A percentile compares a stretch with the other conserved stretches of the same genome.
phyloP scores from a whole-genome alignment of 306 rosid species.

The Styphnolobium japonicum region DNA sequence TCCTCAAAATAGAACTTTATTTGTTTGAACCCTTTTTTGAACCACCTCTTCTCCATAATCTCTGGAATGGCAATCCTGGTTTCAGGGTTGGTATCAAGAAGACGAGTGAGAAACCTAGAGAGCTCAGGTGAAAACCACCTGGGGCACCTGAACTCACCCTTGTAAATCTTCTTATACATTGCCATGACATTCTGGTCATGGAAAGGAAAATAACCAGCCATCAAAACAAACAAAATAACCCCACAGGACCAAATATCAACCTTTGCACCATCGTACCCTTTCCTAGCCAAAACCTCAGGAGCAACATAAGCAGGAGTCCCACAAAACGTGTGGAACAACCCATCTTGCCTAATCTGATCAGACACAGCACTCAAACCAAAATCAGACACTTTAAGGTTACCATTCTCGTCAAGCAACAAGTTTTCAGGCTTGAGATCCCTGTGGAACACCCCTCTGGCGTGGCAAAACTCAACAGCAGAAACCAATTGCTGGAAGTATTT shows the following conservation, averaged over 20 bases:
- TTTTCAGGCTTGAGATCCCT: constrained; percentile 63
- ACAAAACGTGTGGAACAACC: constrained; percentile 62
- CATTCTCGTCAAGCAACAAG: constrained; percentile 47
- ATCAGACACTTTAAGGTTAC: constrained; percentile 62
- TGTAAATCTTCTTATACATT: constrained; percentile 58
- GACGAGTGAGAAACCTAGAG: constrained; percentile 18
- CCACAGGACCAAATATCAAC: constrained; percentile 71
- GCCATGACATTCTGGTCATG: constrained; percentile 42
- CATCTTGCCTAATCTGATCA: constrained; percentile 56
- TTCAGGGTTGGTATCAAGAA: constrained; percentile 49
- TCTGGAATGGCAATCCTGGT: constrained; percentile 47
- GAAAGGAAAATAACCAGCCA: constrained; percentile 58
- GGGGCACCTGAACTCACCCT: constrained; percentile 48
- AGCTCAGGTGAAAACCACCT: constrained; percentile 53
- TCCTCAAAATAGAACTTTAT: constrained; percentile 54
- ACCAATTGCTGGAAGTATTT: constrained; percentile 60
- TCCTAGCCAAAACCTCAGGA: constrained; percentile 51
- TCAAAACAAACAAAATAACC: constrained; percentile 44
- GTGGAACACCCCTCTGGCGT: constrained; percentile 56
- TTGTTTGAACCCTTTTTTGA: constrained; percentile 43
- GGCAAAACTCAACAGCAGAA: constrained; percentile 59
- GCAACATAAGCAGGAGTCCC: constrained; percentile 72
- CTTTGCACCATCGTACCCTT: constrained; percentile 52
- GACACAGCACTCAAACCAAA: constrained; percentile 61
- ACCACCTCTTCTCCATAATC: constrained; percentile 51